These are phyloP conservation scores for Rhodotorula sphaerocarpa DNA, from an alignment of 768 basidiomycete species.

Conservation along the genomic window DNA sequence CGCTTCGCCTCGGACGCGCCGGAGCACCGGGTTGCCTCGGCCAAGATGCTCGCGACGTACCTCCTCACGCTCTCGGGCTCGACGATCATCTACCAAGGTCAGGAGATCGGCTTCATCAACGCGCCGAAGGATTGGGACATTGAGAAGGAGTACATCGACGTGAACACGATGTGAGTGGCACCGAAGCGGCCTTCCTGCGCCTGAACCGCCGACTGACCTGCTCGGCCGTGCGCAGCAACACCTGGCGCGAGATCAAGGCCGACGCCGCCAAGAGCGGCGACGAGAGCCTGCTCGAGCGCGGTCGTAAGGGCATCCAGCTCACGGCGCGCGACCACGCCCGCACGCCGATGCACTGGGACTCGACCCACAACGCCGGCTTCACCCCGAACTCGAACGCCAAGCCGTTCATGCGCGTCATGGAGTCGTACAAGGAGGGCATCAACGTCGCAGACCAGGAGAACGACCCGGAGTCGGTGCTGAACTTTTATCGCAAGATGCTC, in stretches of 20 bases:
- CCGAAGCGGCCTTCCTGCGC: too few relatives aligned
- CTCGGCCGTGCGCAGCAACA: neutral
- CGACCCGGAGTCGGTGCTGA: slow-evolving; percentile 52
- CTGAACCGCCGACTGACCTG: too few relatives aligned
- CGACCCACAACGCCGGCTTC: slow-evolving; percentile 16
- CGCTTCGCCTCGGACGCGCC: slow-evolving; percentile 59
- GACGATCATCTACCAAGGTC: slow-evolving; percentile 63
- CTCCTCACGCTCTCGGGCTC: slow-evolving; percentile 60
- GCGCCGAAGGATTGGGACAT: slow-evolving; percentile 52
- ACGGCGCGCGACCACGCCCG: slow-evolving; percentile 57
- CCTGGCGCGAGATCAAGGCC: slow-evolving; percentile 8
- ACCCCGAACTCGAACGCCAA: neutral
- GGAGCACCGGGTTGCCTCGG: slow-evolving; percentile 54
- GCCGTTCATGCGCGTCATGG: slow-evolving; percentile 33
- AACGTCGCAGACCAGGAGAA: slow-evolving; percentile 48
- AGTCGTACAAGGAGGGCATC: slow-evolving; percentile 24
- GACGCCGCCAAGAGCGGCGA: slow-evolving; percentile 1
- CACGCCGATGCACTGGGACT: slow-evolving; percentile 50
- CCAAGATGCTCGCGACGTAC: slow-evolving; percentile 59
- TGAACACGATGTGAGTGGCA: too few relatives aligned
- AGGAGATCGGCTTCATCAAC: slow-evolving; percentile 57
- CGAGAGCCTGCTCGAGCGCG: slow-evolving; percentile 8
- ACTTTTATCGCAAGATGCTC: slow-evolving; percentile 58
- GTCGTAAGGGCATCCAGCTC: slow-evolving; percentile 22
- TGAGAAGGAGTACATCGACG: slow-evolving; percentile 55